These are phyloP conservation scores for Chrysoporthe austroafricana DNA, from an alignment of 2,329 filamentous ascomycete species.

Conservation along the genomic window DNA sequence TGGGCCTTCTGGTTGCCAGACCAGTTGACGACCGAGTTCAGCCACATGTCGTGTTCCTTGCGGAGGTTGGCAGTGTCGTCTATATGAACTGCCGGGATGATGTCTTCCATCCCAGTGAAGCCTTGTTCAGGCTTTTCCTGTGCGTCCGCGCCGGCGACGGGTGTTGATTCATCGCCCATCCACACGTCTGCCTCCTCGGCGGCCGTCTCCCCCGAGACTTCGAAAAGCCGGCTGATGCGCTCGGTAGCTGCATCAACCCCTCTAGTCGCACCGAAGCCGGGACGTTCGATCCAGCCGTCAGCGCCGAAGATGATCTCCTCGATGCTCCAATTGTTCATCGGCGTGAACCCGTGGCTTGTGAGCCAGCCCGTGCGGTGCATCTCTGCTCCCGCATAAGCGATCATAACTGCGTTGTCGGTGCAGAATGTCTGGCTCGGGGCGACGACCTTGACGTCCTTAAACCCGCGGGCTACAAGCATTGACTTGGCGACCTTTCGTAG, in stretches of 20 bases:
- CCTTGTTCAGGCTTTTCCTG: not conserved
- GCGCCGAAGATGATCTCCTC: slow-evolving; percentile 66
- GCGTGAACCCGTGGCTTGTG: slow-evolving; percentile 62
- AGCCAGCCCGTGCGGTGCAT: slow-evolving; percentile 83
- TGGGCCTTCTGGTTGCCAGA: not conserved
- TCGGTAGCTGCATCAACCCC: slow-evolving; percentile 4
- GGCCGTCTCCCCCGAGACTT: not conserved
- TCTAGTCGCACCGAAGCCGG: not conserved
- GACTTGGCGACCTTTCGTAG: slow-evolving; percentile 67
- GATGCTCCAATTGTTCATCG: slow-evolving; percentile 74
- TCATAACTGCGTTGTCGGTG: slow-evolving; percentile 97
- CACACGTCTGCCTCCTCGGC: not conserved
- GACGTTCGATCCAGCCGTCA: slow-evolving; percentile 46
- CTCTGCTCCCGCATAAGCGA: slow-evolving; percentile 90
- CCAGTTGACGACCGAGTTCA: not conserved
- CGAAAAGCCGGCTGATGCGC: not conserved
- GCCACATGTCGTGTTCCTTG: not conserved
- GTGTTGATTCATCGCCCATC: not conserved
- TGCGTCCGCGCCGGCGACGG: not conserved
- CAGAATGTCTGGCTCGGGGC: slow-evolving; percentile 80
- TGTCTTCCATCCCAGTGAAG: not conserved
- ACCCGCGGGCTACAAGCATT: slow-evolving; percentile 69
- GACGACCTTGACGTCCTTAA: slow-evolving; percentile 61
- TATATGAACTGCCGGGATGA: too few relatives aligned
- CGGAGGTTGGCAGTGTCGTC: not conserved